Percentiles rank a stretch among this genome's conserved stretches.
Evolutionary conservation across 192 early-diverging fungal genomes (phyloP).

Genomic region (Backusella australiensis): DNA sequence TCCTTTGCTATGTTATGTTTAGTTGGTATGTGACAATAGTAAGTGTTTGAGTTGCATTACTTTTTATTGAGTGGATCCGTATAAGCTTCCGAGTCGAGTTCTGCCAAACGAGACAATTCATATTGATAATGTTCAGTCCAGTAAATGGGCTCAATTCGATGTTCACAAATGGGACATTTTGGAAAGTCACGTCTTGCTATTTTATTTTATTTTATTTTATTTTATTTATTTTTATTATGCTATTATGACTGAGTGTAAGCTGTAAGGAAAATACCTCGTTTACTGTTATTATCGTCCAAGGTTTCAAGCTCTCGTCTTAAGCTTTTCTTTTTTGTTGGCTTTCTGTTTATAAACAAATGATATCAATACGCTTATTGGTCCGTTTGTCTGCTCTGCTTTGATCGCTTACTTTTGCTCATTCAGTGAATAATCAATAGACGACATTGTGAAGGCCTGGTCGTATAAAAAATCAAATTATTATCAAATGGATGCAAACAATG

Average conservation of each 20-base stretch:
- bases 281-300: constrained; percentile 13
- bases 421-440: neutral
- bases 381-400: neutral
- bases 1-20: constrained; percentile 27
- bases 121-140: constrained; percentile 48
- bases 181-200: constrained; percentile 27
- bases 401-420: neutral
- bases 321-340: neutral
- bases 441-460: neutral
- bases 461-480: neutral
- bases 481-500: neutral
- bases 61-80: constrained; percentile 20
- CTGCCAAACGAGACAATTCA: constrained; percentile 46
- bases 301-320: constrained; percentile 11
- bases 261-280: constrained; percentile 12
- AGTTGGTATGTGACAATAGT: neutral
- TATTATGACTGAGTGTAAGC: too few relatives aligned
- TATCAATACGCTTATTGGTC: neutral
- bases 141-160: constrained; percentile 38
- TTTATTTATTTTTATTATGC: neutral
- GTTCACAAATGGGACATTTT: constrained; percentile 51
- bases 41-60: neutral
- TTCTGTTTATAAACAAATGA: neutral
- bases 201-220: neutral
- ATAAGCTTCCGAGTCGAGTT: constrained; percentile 20